Evolutionary conservation across 371 early-diverging fungal genomes (phyloP).

Genomic region (Zopfochytrium polystomum): DNA sequence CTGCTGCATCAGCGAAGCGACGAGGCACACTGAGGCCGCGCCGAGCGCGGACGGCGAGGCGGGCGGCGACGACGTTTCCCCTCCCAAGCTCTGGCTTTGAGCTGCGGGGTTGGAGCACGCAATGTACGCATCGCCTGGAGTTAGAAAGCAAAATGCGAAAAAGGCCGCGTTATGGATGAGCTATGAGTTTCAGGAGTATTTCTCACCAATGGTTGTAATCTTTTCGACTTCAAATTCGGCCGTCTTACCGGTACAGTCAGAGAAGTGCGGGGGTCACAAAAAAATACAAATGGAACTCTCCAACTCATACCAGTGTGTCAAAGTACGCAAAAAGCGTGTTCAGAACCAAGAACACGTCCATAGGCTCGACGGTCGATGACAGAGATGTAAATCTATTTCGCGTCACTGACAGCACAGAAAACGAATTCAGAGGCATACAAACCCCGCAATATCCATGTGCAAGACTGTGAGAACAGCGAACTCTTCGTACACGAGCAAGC

Average conservation of each 20-base stretch:
- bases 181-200: too few species aligned
- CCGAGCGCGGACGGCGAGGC: too few species aligned
- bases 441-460: too few species aligned
- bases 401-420: neutral
- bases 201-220: slow-evolving; percentile 46
- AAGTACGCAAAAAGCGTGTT: slow-evolving; percentile 43
- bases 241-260: too few species aligned
- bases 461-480: too few species aligned
- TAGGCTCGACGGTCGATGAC: slow-evolving; percentile 40
- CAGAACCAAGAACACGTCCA: slow-evolving; percentile 42
- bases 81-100: too few species aligned
- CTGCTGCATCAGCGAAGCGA: slow-evolving; percentile 44
- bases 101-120: slow-evolving; percentile 39
- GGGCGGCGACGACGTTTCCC: too few species aligned
- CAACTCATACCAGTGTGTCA: slow-evolving; percentile 37
- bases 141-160: too few species aligned
- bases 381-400: slow-evolving; percentile 39
- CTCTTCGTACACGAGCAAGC: slow-evolving; percentile 41
- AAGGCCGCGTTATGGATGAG: too few species aligned
- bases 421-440: slow-evolving; percentile 44
- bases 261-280: too few species aligned
- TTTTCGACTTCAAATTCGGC: slow-evolving; percentile 43
- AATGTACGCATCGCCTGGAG: slow-evolving; percentile 49
- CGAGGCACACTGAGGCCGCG: slow-evolving; percentile 34
- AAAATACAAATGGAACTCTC: too few species aligned